Conservation (phyloP, 768 basidiomycete genomes). For the Phaffia tasmanica region DNA sequence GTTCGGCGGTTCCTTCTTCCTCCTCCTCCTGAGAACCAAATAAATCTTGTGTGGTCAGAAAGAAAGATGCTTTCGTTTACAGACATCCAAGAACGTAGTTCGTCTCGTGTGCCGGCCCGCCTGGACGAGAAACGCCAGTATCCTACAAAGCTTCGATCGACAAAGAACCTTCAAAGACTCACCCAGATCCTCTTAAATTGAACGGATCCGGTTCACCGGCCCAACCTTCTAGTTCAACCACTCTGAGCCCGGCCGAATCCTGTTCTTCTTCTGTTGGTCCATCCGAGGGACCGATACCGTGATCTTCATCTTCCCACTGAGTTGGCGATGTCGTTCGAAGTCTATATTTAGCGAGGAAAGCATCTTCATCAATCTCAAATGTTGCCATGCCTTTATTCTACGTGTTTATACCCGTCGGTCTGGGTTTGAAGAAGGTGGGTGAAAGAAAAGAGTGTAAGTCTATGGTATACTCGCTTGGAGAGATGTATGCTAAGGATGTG, state of each 20-base stretch:
- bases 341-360: slow-evolving; percentile 76
- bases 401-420: no score
- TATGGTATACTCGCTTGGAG: no score
- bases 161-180: slow-evolving; percentile 40
- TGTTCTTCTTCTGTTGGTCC: slow-evolving; percentile 54
- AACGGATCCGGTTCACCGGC: slow-evolving; percentile 40
- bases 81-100: not conserved
- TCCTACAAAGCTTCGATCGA: slow-evolving; percentile 41
- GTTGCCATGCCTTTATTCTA: no score
- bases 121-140: slow-evolving; percentile 18
- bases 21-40: slow-evolving; percentile 73
- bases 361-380: slow-evolving; percentile 62
- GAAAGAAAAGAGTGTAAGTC: no score
- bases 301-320: slow-evolving; percentile 81
- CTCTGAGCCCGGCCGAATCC: slow-evolving; percentile 46
- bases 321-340: slow-evolving; percentile 67
- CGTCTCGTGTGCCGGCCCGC: slow-evolving; percentile 20
- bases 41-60: slow-evolving; percentile 73
- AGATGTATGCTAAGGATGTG: no score
- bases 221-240: slow-evolving; percentile 41
- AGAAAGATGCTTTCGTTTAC: slow-evolving; percentile 40
- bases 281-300: slow-evolving; percentile 50
- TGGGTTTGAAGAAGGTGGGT: no score
- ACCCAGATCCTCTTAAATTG: slow-evolving; percentile 48
- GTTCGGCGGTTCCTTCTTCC: slow-evolving; percentile 60